Evolutionary conservation across 148 eudicot species (phyloP), one percentile per base, ranked within the genome.

Genomic region (Fagopyrum esculentum): DNA sequence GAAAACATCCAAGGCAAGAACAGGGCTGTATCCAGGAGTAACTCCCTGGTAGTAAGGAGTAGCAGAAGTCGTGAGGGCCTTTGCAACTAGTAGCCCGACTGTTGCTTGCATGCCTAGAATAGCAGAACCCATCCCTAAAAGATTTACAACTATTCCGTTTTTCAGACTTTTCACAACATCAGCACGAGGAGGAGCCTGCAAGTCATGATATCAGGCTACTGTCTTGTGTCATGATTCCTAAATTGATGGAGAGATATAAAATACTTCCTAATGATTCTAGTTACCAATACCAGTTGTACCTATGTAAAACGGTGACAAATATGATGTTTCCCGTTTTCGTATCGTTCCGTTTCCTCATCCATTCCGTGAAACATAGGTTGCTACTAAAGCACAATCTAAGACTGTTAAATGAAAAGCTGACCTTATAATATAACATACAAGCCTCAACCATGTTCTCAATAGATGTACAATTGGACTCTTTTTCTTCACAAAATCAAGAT

Each of bases 111-210:
- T 80, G 54, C 98, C 97, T 26, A 94, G 86, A 60, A 90, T 77
- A 81, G 97, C 93, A 84, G 98, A 86, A 77, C 96, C 97, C 91
- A 95, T 87, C 45, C 98, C 98, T 60, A 95, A 73, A 75, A 95
- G 70, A 82, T 95, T 95, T 73, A 92, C 69, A 9, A 63, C 75
- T 71, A 94, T 87, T 52, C 93, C 90, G 76, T 85, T 89, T 84
- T 82, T 86, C 82, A 95, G 77, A 82, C 96, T 89, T 77, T 81
- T 85, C 69, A 92, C 89, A 54, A 95, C 98, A 76, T 92, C 97
- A 64, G 90, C 91, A 74, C 96, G 97, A 78, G 98, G 96, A 72
- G 98, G 96, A 75, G 97, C 98, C 98, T 95, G 89, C 80, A 87
- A 84, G 35, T 48, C 40, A 12, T 40, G 45, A 61, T 66, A 6